Base-by-base conservation (phyloP, 345 rosid species). In the Melaleuca quinquenervia region DNA sequence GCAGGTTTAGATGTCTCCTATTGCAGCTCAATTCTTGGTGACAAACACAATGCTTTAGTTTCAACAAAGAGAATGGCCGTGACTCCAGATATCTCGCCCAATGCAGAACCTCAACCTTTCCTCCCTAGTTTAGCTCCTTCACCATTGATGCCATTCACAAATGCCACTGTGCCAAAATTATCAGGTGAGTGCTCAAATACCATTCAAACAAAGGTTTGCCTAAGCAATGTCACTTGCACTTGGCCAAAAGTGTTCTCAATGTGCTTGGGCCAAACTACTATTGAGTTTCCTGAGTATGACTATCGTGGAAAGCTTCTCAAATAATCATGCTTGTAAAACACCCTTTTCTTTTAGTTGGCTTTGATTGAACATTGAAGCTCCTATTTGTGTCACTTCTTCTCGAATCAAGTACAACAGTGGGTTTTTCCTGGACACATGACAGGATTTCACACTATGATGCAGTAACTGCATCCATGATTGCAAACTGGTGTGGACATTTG, bases 41-140 rank as follows among this genome's bases (percentile, higher is more conserved):
- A 27, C 29, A 64, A 83, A 83, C 55, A 51, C 83, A 26, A 29
- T 74, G 55, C 54, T 51, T 50, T 64, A 41, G 29, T 29, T 62
- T 82, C 56, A 82, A 36, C 85, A 85, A 82, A 70, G 83, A 52
- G 48, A 52, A 78, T 56, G 50, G 54, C 87, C 55, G 50, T 85
- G 80, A 44, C 91, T 82, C 89, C 90, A 52, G 84, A 64, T 51
- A 76, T 88, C 27, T 87, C 91, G 32, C 89, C 91, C 6, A 83
- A 86, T 45, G 80, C 27, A 54, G 88, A 87, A 52, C 90, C 90
- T 86, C 92, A 89, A 84, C 94, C 95, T 4, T 89, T 93, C 89
- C 92, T 92, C 52, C 95, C 95, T 85, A 87, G 88, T 89, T 88
- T 91, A n/a, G 94, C 95, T 82, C 94, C 94, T 89, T 90, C 94